Conservation (phyloP, 2,329 filamentous ascomycete genomes). For the Beauveria australis region DNA sequence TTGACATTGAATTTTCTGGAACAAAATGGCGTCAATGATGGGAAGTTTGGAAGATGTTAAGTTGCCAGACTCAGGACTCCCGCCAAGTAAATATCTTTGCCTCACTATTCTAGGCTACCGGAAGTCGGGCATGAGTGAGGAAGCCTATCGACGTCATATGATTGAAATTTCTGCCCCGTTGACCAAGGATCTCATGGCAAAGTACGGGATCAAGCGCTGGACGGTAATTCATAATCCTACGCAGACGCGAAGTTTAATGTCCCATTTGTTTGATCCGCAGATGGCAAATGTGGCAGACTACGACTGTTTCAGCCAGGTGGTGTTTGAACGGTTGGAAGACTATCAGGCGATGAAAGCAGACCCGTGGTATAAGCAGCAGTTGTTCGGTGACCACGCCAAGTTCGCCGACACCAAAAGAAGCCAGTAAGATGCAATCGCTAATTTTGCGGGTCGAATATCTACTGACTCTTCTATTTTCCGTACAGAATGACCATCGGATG, state of each 20-base stretch:
- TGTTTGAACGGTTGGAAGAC: constrained; percentile 35
- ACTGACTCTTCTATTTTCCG: neutral
- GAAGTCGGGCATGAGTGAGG: constrained; percentile 38
- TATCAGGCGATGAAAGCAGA: constrained; percentile 41
- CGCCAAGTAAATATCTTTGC: constrained; percentile 27
- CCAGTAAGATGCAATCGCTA: neutral
- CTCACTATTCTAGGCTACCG: constrained; percentile 41
- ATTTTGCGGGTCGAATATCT: neutral
- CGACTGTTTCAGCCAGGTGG: constrained; percentile 41
- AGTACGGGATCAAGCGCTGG: constrained; percentile 40
- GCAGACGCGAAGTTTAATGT: constrained; percentile 26
- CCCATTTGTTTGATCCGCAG: constrained; percentile 32
- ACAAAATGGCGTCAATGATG: neutral
- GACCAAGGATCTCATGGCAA: constrained; percentile 39
- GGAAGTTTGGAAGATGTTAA: neutral
- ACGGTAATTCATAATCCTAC: constrained; percentile 36
- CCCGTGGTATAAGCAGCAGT: constrained; percentile 37
- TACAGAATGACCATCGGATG: constrained; percentile 37
- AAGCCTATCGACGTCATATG: constrained; percentile 38
- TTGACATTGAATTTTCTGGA: neutral
- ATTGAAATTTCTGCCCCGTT: constrained; percentile 36
- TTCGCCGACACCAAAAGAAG: constrained; percentile 41
- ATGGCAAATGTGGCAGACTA: constrained; percentile 40
- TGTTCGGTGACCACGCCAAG: constrained; percentile 37
- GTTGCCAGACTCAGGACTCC: neutral